phyloP scores from a whole-genome alignment of 768 basidiomycete genomes.

The Lanmaoa pseudosensibilis region DNA sequence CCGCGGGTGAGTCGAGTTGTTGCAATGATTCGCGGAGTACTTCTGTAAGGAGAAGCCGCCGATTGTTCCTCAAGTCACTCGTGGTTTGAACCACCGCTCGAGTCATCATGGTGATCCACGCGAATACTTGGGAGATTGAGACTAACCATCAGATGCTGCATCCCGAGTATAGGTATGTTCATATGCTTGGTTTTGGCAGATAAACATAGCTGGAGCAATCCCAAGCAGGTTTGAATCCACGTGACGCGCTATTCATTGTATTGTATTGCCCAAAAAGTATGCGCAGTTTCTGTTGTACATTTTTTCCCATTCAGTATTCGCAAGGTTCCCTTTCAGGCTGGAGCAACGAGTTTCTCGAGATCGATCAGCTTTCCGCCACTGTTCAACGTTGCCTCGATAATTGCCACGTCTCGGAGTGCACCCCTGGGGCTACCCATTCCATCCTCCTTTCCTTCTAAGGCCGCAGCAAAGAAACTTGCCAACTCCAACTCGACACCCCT shows the following conservation, averaged over 20 bases:
- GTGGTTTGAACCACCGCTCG: not conserved
- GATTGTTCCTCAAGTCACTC: not conserved
- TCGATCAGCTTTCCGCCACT: constrained; percentile 63
- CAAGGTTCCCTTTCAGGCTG: not conserved
- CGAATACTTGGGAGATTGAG: not conserved
- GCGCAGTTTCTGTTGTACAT: not conserved
- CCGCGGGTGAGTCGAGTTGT: no score
- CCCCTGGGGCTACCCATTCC: constrained; percentile 59
- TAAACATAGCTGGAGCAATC: not conserved
- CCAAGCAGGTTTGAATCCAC: not conserved
- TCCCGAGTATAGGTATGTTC: not conserved
- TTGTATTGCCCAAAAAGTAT: not conserved
- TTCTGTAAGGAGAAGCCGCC: no score
- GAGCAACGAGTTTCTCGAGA: constrained; percentile 40
- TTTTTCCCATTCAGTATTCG: not conserved
- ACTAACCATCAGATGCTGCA: not conserved
- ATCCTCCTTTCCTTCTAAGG: constrained; percentile 48
- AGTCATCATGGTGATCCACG: not conserved
- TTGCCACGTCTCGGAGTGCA: constrained; percentile 72
- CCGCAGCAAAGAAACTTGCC: constrained; percentile 56
- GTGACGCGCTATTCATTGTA: not conserved
- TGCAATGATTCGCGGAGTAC: no score
- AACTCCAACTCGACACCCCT: constrained; percentile 60
- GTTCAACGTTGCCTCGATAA: constrained; percentile 76
- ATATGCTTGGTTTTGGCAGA: no score